Evolutionary conservation across 2,329 filamentous ascomycete genomes (phyloP).

Genomic region (Talaromyces pinophilus): DNA sequence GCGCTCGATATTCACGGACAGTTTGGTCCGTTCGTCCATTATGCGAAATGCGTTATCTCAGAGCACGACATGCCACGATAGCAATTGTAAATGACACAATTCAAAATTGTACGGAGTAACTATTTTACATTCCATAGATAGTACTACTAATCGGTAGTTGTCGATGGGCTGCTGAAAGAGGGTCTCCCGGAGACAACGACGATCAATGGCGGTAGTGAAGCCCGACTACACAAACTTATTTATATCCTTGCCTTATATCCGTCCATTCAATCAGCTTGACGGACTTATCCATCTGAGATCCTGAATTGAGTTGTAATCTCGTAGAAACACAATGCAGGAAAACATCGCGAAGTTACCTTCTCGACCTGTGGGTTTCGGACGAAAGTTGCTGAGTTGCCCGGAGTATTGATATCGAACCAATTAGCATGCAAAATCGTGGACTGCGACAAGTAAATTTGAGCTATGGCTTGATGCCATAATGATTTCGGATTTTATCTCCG

Average conservation of each 20-base stretch:
- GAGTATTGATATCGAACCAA: background rate
- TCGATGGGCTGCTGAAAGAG: background rate
- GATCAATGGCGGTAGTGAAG: background rate
- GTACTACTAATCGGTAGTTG: background rate
- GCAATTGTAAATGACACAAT: background rate
- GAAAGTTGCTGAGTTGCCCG: background rate
- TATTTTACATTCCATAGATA: background rate
- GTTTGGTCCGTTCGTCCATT: constrained; percentile 8
- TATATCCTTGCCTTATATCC: background rate
- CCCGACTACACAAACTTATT: background rate
- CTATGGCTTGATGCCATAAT: background rate
- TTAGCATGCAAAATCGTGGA: background rate
- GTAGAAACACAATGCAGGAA: background rate
- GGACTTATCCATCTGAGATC: background rate
- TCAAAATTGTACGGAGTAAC: background rate
- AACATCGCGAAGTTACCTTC: background rate
- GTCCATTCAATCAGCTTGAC: background rate
- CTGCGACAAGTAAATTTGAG: background rate
- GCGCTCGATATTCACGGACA: background rate
- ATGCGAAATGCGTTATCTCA: background rate
- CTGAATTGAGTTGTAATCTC: background rate
- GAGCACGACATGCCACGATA: background rate
- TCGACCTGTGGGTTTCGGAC: background rate
- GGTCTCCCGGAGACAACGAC: background rate
- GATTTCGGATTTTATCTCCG: background rate